Conservation (phyloP, 202 grass and related monocot species). For the Tripidium arundinaceum region DNA sequence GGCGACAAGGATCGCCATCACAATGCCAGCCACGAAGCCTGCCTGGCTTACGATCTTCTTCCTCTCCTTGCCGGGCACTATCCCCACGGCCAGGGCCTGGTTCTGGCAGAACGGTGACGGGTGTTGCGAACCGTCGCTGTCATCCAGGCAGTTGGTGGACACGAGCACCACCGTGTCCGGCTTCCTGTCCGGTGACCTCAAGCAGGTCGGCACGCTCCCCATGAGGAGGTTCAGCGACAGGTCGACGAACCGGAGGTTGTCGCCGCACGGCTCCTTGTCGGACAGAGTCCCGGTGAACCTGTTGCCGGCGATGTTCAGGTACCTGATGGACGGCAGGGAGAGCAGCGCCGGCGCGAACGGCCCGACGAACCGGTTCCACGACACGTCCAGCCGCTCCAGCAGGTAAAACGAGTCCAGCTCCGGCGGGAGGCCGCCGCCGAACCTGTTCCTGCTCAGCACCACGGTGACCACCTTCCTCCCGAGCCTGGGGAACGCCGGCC, state of each 20-base stretch:
- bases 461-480: conserved; percentile 66
- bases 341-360: conserved; percentile 64
- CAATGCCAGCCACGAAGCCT: conserved; percentile 36
- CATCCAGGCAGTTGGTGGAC: conserved; percentile 63
- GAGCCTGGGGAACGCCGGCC: conserved; percentile 65
- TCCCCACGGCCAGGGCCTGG: conserved; percentile 85
- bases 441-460: conserved; percentile 66
- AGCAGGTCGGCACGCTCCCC: conserved; percentile 57
- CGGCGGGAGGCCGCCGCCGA: conserved; percentile 48
- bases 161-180: conserved; percentile 41
- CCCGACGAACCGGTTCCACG: conserved; percentile 80
- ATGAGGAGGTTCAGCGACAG: conserved; percentile 74
- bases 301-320: conserved; percentile 73
- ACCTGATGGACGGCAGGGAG: conserved; percentile 67
- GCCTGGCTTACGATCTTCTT: conserved; percentile 29
- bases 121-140: conserved; percentile 45
- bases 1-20: conserved; percentile 30
- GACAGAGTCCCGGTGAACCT: conserved; percentile 85
- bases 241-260: conserved; percentile 66
- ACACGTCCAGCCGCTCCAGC: conserved; percentile 69
- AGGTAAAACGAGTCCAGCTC: conserved; percentile 52
- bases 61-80: conserved; percentile 36
- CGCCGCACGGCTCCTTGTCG: conserved; percentile 52
- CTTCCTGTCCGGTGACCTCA: conserved; percentile 40
- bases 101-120: conserved; percentile 79